phyloP scores from a whole-genome alignment of 352 stramenopile species.

The Halophytophthora batemanensis region DNA sequence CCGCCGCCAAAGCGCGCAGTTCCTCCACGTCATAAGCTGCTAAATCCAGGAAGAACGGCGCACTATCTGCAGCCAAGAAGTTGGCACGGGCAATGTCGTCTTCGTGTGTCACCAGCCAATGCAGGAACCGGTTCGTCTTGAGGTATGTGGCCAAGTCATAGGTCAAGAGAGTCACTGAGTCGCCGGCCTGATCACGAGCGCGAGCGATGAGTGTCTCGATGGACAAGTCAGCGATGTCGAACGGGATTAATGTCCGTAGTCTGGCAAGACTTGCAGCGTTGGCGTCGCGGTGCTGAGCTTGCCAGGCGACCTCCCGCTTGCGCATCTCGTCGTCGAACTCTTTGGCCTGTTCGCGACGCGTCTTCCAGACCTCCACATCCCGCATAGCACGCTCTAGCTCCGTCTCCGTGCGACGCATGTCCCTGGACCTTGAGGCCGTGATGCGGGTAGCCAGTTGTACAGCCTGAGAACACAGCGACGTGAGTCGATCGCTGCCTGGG shows the following conservation, averaged over 20 bases:
- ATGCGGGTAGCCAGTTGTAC: conserved; percentile 42
- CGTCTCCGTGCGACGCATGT: conserved; percentile 49
- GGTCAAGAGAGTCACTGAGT: conserved; percentile 52
- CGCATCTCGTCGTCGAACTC: conserved; percentile 55
- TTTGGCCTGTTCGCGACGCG: conserved; percentile 47
- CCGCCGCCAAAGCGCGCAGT: conserved; percentile 42
- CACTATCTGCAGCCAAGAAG: conserved; percentile 64
- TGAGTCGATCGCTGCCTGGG: conserved; percentile 43
- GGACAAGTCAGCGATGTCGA: conserved; percentile 56
- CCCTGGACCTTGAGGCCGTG: conserved; percentile 39
- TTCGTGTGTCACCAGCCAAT: conserved; percentile 77
- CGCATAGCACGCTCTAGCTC: conserved; percentile 52
- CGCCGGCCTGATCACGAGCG: conserved; percentile 16
- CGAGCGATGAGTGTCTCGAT: conserved; percentile 50
- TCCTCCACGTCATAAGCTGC: conserved; percentile 62
- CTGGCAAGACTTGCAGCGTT: conserved; percentile 41
- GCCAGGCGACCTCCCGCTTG: conserved; percentile 49
- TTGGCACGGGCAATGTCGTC: conserved; percentile 66
- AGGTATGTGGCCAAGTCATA: conserved; percentile 74
- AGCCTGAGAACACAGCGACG: conserved; percentile 42
- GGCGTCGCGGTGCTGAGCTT: conserved; percentile 25
- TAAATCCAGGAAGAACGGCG: conserved; percentile 66
- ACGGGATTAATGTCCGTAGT: conserved; percentile 45
- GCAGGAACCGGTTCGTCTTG: conserved; percentile 75
- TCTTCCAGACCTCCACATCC: conserved; percentile 71